Percentiles rank a stretch among this genome's conserved stretches.
Conservation (phyloP, 805 yeast species). For the Candida koratica region DNA sequence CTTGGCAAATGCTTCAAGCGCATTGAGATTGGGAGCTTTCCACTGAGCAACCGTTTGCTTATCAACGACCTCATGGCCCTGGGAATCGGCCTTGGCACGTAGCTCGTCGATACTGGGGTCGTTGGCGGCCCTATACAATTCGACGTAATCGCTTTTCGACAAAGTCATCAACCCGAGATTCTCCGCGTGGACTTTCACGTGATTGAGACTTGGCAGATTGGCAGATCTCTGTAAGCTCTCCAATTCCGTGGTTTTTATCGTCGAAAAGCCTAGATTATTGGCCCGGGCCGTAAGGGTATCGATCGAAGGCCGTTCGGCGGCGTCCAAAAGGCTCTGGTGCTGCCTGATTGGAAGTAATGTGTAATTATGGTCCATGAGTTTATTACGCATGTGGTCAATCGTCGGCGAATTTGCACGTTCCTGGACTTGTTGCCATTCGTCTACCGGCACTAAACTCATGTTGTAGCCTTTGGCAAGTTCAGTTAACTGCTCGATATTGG, state of each 20-base stretch:
- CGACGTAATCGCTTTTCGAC: constrained; percentile 29
- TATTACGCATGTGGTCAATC: constrained; percentile 11
- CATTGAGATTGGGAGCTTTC: not conserved
- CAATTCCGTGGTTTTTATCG: constrained; percentile 16
- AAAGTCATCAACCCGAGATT: constrained; percentile 31
- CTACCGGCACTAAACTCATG: constrained; percentile 8
- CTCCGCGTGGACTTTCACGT: constrained; percentile 34
- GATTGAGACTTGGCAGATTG: constrained; percentile 31
- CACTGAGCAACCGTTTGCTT: not conserved
- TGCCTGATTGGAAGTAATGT: constrained; percentile 15
- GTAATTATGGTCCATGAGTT: constrained; percentile 11
- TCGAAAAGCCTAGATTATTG: constrained; percentile 13
- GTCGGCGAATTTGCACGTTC: constrained; percentile 22
- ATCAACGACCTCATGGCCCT: constrained; percentile 13
- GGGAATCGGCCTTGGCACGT: constrained; percentile 15
- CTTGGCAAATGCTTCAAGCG: not conserved
- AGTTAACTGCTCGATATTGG: constrained; percentile 11
- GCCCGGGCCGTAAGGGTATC: constrained; percentile 17
- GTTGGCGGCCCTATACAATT: constrained; percentile 24
- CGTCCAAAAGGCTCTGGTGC: constrained; percentile 12
- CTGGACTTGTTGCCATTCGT: constrained; percentile 15
- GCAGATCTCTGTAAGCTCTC: constrained; percentile 22
- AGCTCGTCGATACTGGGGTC: constrained; percentile 28
- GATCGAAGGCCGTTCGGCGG: constrained; percentile 19
- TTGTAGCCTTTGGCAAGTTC: constrained; percentile 10